These are phyloP conservation scores for Fusarium sp. DNA, from an alignment of 2,329 filamentous ascomycete species.

Conservation along the genomic window DNA sequence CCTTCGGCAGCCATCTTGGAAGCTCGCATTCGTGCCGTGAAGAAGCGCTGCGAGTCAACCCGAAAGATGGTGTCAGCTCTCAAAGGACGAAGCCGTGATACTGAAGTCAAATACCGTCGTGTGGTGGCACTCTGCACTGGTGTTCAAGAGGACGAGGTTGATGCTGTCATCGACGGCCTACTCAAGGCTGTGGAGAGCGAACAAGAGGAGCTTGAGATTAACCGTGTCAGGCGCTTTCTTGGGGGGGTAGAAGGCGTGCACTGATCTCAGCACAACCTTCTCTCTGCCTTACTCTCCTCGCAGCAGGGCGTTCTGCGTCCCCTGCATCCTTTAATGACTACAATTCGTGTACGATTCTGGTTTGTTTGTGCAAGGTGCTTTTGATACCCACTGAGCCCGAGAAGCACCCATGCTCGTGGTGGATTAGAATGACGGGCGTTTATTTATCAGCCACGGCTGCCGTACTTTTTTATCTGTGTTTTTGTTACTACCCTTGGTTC, in stretches of 20 bases:
- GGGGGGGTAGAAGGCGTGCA: slow-evolving; percentile 76
- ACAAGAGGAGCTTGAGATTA: slow-evolving; percentile 78
- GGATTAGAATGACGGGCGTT: slow-evolving; percentile 38
- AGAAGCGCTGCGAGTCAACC: slow-evolving; percentile 73
- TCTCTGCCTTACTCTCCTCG: background rate
- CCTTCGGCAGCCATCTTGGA: slow-evolving; percentile 71
- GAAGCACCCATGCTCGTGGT: slow-evolving; percentile 37
- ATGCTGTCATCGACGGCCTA: slow-evolving; percentile 80
- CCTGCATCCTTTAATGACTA: slow-evolving; percentile 37
- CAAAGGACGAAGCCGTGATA: slow-evolving; percentile 81
- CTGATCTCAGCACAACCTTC: slow-evolving; percentile 44
- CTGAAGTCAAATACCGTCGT: slow-evolving; percentile 87
- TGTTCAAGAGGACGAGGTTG: slow-evolving; percentile 81
- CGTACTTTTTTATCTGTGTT: slow-evolving; percentile 9
- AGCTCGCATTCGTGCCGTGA: slow-evolving; percentile 76
- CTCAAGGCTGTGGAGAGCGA: slow-evolving; percentile 93
- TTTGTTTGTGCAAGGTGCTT: slow-evolving; percentile 39
- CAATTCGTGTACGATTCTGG: slow-evolving; percentile 30
- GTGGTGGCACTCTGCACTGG: slow-evolving; percentile 89
- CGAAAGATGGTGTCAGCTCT: slow-evolving; percentile 75
- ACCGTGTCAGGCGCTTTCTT: slow-evolving; percentile 80
- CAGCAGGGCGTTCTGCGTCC: slow-evolving; percentile 2
- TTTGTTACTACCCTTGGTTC: background rate
- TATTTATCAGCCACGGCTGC: slow-evolving; percentile 2
- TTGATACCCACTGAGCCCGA: slow-evolving; percentile 45